Evolutionary conservation across 2,329 filamentous ascomycete species (phyloP).

Genomic region (Talaromyces amestolkiae): DNA sequence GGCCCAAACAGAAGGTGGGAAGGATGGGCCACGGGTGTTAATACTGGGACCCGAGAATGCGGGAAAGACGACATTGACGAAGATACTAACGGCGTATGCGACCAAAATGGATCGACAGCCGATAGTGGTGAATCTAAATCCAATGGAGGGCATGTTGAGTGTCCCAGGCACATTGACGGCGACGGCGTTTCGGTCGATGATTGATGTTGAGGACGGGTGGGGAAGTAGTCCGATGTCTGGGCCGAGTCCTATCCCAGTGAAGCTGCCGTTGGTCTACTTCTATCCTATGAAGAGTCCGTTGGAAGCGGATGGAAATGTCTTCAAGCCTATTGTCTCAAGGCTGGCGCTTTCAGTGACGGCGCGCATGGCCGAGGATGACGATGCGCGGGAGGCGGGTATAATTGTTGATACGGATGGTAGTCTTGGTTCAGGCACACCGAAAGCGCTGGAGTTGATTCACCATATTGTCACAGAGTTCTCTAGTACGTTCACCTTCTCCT

Average conservation of each 20-base stretch:
- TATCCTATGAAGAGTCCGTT: slow-evolving; percentile 69
- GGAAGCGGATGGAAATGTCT: slow-evolving; percentile 70
- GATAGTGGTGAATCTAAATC: slow-evolving; percentile 79
- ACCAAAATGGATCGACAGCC: slow-evolving; percentile 71
- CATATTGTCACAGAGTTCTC: slow-evolving; percentile 72
- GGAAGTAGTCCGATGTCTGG: slow-evolving; percentile 88
- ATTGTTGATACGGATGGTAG: slow-evolving; percentile 80
- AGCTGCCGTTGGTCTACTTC: slow-evolving; percentile 86
- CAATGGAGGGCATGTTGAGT: slow-evolving; percentile 73
- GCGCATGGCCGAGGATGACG: slow-evolving; percentile 71
- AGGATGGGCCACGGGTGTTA: slow-evolving; percentile 74
- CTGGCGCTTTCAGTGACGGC: slow-evolving; percentile 76
- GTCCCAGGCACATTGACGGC: slow-evolving; percentile 81
- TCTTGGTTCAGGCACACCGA: slow-evolving; percentile 61
- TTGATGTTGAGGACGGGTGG: slow-evolving; percentile 87
- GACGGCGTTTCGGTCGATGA: slow-evolving; percentile 78
- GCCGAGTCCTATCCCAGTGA: slow-evolving; percentile 82
- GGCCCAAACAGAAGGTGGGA: slow-evolving; percentile 49
- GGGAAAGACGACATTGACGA: slow-evolving; percentile 80
- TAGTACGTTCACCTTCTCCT: slow-evolving; percentile 44
- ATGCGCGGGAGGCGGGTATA: slow-evolving; percentile 70
- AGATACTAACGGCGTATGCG: slow-evolving; percentile 76
- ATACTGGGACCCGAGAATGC: slow-evolving; percentile 73
- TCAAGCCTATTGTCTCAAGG: slow-evolving; percentile 69
- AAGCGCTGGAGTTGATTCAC: slow-evolving; percentile 71